Percentiles rank a stretch among this genome's conserved stretches.
Conservation (phyloP, 768 basidiomycete genomes). For the Gelatoporia subvermispora region DNA sequence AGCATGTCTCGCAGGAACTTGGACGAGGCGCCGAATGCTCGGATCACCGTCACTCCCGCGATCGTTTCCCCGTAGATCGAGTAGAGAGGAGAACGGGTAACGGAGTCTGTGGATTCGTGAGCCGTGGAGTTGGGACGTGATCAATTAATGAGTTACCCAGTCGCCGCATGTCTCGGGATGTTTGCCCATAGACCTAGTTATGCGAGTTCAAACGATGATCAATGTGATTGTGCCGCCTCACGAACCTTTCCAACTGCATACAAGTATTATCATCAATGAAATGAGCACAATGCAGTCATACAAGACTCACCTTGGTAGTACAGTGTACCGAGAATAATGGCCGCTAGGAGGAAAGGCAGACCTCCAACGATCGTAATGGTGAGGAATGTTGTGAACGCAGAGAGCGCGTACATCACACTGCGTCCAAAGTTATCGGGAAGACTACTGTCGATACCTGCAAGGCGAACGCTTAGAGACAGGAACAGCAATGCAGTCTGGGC, state of each 20-base stretch:
- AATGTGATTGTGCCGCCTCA: no score
- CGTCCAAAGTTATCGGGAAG: conserved; percentile 84
- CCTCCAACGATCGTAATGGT: conserved; percentile 81
- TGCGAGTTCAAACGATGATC: no score
- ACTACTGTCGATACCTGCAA: conserved; percentile 70
- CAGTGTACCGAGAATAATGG: conserved; percentile 47
- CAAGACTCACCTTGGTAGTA: conserved; percentile 64
- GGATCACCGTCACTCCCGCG: conserved; percentile 48
- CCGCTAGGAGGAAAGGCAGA: conserved; percentile 61
- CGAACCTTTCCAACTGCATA: conserved; percentile 34
- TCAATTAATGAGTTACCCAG: conserved; percentile 42
- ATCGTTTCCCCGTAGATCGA: conserved; percentile 52
- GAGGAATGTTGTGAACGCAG: conserved; percentile 62
- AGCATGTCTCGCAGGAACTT: conserved; percentile 85
- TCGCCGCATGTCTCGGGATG: conserved; percentile 81
- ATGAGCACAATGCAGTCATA: conserved; percentile 8
- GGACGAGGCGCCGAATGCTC: conserved; percentile 85
- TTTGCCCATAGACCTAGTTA: conserved; percentile 76
- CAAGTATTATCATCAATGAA: background rate
- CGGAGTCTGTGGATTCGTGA: conserved; percentile 28
- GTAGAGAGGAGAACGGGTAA: conserved; percentile 46
- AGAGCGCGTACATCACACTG: conserved; percentile 67
- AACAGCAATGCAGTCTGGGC: background rate
- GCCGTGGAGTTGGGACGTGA: conserved; percentile 12
- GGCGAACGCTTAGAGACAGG: conserved; percentile 5